Base-by-base conservation (phyloP, 192 early-diverging fungal genomes). In the Backusella australiensis region DNA sequence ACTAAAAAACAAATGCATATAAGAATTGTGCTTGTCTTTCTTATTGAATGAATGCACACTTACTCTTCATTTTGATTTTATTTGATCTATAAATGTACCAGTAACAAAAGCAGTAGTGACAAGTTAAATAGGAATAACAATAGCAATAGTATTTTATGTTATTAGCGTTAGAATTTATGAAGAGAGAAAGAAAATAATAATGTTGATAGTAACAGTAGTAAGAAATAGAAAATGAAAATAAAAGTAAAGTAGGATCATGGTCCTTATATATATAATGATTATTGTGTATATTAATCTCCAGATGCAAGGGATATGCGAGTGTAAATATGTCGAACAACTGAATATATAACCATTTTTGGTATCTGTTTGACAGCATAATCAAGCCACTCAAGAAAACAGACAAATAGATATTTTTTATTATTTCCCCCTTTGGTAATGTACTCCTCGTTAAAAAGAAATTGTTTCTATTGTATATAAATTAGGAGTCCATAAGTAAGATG, bases 351-450 rank as follows among this genome's bases (percentile, higher is more conserved):
- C 68, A 69, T 41, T n/a, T 69, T 69, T 49, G 42, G 70, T 36
- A 41, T 32, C 56, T 63, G 29, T 71, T 71, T 71, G 70, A 71
- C 70, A 71, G 70, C 70, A 46, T 71, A 34, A 67, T 34, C 26
- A 68, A 68, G 67, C 14, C 35, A 35, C 29, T 68, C 35, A 68
- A 44, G 70, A 71, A 71, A 71, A 71, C 70, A 39, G 70, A 71
- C 44, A 71, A 71, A 39, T 42, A 71, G 17, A 29, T 32, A 32
- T 21, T 68, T 34, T 35, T 67, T 19, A 17, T 39, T 46, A 46
- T 46, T 46, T 49, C 41, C 26, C 44, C 70, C 70, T 71, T 71
- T 71, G 44, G 44, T 71, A 71, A 71, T 71, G 70, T 71, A 49
- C 67, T 68, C 67, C 67, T 68, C 67, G 35, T 34, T 35, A 34